Conservation (phyloP, 2,329 filamentous ascomycete species). For the Sclerotinia nivalis region DNA sequence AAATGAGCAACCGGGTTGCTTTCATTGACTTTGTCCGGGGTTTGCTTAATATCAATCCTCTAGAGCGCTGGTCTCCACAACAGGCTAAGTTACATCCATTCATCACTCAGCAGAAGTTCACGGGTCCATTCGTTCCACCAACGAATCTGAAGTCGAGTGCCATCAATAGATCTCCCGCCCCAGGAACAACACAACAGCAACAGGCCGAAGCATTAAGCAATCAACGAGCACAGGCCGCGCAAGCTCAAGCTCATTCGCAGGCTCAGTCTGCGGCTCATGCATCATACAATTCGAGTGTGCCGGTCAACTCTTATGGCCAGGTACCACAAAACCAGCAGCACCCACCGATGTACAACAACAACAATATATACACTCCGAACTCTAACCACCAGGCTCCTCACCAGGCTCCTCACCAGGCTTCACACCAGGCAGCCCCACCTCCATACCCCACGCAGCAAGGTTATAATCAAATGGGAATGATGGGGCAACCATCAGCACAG, state of each 20-base stretch:
- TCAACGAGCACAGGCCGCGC: conserved; percentile 75
- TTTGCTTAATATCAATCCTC: conserved; percentile 87
- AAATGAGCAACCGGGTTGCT: conserved; percentile 96
- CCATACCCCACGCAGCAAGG: conserved; percentile 74
- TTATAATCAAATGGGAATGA: conserved; percentile 74
- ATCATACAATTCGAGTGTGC: conserved; percentile 18
- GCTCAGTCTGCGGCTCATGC: conserved; percentile 67
- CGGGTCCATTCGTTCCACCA: conserved; percentile 90
- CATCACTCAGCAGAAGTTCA: conserved; percentile 97
- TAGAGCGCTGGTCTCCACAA: conserved; percentile 96
- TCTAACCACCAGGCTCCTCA: conserved; percentile 47
- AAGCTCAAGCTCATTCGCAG: conserved; percentile 46
- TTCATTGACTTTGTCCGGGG: conserved; percentile 99
- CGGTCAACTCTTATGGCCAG: conserved; percentile 23
- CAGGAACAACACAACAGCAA: conserved; percentile 92
- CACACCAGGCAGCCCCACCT: conserved; percentile 63
- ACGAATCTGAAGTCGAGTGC: conserved; percentile 94
- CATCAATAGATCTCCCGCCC: conserved; percentile 82
- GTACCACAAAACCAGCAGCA: conserved; percentile 64
- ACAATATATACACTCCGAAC: conserved; percentile 75
- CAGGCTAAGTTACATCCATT: conserved; percentile 97
- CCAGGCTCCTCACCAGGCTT: conserved; percentile 51
- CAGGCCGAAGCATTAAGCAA: conserved; percentile 93
- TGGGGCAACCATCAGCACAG: conserved; percentile 61
- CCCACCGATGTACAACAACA: conserved; percentile 71